These are phyloP conservation scores for Phycomyces nitens DNA, from an alignment of 192 early-diverging fungal species.

Conservation along the genomic window DNA sequence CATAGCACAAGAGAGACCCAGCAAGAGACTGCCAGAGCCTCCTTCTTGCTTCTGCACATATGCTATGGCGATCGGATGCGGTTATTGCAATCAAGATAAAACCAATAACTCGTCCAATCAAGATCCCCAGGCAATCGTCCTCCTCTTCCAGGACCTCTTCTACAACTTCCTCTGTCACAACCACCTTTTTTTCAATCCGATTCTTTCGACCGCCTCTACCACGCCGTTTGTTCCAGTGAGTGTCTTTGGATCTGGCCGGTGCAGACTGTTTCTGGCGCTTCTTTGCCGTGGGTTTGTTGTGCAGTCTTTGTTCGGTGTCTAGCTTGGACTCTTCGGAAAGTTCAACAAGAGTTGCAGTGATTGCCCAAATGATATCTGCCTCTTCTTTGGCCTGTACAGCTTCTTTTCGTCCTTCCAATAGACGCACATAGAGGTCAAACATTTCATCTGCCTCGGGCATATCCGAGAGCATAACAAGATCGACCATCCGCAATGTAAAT, in stretches of 20 bases:
- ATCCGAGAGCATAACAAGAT: slow-evolving; percentile 24
- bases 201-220: neutral
- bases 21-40: neutral
- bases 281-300: neutral
- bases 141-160: neutral
- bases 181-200: neutral
- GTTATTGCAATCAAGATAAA: neutral
- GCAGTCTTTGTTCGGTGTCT: slow-evolving; percentile 4
- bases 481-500: slow-evolving; percentile 2
- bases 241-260: neutral
- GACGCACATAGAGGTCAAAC: slow-evolving; percentile 10
- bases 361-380: neutral
- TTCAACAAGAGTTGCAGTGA: slow-evolving; percentile 6
- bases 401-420: neutral
- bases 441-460: slow-evolving; percentile 9
- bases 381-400: neutral
- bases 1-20: slow-evolving; percentile 6
- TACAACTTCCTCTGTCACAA: neutral
- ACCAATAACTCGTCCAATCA: slow-evolving; percentile 1
- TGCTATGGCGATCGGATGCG: neutral
- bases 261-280: slow-evolving; percentile 4
- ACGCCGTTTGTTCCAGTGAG: neutral
- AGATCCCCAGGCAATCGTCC: neutral
- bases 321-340: slow-evolving; percentile 8
- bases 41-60: neutral